Evolutionary conservation across 2,329 filamentous ascomycete genomes (phyloP), one percentile per base, ranked within the genome.

Genomic region (Aspergillus persii): DNA sequence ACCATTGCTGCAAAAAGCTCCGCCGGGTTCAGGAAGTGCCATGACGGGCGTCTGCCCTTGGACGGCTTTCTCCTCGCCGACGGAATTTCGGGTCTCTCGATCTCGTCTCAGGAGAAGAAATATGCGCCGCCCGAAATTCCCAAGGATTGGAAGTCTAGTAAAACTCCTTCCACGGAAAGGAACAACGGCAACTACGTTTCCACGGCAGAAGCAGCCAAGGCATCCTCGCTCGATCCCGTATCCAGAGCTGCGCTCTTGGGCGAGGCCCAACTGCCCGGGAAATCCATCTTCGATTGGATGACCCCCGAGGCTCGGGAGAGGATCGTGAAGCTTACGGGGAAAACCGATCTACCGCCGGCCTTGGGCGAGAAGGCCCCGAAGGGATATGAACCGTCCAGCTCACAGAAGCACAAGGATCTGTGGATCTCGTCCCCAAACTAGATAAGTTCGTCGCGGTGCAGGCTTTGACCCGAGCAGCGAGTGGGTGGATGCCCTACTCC

Each of bases 211-310:
- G 90, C 89, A 1, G 92, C 92, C 8, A 93, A 89, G 74, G 80
- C 85, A 2, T 95, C 91, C 0, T 86, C 82, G 1, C 82, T 96
- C 8, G 87, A 96, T 71, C 88, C 91, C 0, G 88, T 86, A 69
- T 82, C 89, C 47, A 86, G 95, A 62, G 93, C 92, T 11, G 86
- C 86, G 3, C 81, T 96, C 0, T 82, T 98, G 1, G 93, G 93
- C 39, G 94, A 97, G 77, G 81, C 85, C 44, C 84, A 86, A 39
- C 80, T 98, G 0, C 93, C 93, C 0, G 91, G 92, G 0, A 97
- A 98, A 77, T 98, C 95, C 0, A 88, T 99, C 2, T 99, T 98
- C 73, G 93, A 98, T 76, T 99, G 90, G 74, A 83, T 99, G 64
- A 90, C 90, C 0, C 82, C 91, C 0, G 84, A 89, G 36, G 86